phyloP scores from a whole-genome alignment of 805 yeast genomes.

The Kluyveromyces siamensis region DNA sequence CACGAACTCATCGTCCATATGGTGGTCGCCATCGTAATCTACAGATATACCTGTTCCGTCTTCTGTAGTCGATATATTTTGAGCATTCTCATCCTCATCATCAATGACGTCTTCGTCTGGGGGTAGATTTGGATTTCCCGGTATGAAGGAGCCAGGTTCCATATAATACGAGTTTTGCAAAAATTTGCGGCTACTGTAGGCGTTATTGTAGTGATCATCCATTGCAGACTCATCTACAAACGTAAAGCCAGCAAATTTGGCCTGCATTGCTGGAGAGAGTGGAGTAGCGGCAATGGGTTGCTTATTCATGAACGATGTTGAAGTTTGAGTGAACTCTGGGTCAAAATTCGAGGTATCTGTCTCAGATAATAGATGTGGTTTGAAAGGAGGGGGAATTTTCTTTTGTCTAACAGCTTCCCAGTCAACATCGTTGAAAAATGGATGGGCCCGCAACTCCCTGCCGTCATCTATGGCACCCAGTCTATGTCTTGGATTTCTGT shows the following conservation, averaged over 20 bases:
- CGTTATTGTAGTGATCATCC: slow-evolving; percentile 64
- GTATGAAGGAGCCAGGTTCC: slow-evolving; percentile 65
- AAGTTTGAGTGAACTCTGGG: slow-evolving; percentile 92
- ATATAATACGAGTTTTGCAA: slow-evolving; percentile 31
- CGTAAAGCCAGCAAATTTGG: slow-evolving; percentile 93
- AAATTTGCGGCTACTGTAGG: slow-evolving; percentile 28
- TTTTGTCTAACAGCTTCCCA: slow-evolving; percentile 75
- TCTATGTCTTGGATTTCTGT: slow-evolving; percentile 93
- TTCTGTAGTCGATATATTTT: slow-evolving; percentile 3
- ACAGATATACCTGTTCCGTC: slow-evolving; percentile 10
- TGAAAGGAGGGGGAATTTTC: slow-evolving; percentile 91
- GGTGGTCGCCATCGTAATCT: slow-evolving; percentile 42
- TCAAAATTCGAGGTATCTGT: slow-evolving; percentile 95
- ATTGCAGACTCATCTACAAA: slow-evolving; percentile 90
- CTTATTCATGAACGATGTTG: slow-evolving; percentile 71
- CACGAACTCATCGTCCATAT: slow-evolving; percentile 74
- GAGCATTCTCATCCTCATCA: slow-evolving; percentile 40
- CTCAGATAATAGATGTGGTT: slow-evolving; percentile 85
- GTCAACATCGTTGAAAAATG: slow-evolving; percentile 84
- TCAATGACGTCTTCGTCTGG: slow-evolving; percentile 80
- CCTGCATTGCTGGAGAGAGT: slow-evolving; percentile 89
- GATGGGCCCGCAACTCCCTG: slow-evolving; percentile 82
- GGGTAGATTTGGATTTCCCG: slow-evolving; percentile 71
- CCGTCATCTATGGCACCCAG: slow-evolving; percentile 90
- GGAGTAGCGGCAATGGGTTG: slow-evolving; percentile 53